Percentiles rank a stretch among this genome's conserved stretches.
These are phyloP conservation scores for Phytophthora niederhauseri DNA, from an alignment of 352 stramenopile genomes.

Conservation along the genomic window DNA sequence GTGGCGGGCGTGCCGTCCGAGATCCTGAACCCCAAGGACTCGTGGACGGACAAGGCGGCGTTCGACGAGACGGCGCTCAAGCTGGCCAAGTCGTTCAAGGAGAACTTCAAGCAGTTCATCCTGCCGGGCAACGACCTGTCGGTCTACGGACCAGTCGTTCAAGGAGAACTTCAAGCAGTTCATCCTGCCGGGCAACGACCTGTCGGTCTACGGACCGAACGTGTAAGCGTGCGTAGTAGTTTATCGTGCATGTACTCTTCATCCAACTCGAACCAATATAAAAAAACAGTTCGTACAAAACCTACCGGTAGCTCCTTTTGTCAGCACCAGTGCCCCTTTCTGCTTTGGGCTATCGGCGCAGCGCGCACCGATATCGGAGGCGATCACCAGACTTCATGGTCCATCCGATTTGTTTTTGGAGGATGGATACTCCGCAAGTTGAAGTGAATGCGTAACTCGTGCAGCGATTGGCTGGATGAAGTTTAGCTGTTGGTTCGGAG, in stretches of 20 bases:
- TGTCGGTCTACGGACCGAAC: slow-evolving; percentile 66
- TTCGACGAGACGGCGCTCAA: slow-evolving; percentile 80
- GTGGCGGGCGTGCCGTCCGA: slow-evolving; percentile 74
- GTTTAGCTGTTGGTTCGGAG: no score
- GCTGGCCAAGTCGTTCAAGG: slow-evolving; percentile 76
- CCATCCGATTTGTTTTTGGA: no score
- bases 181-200: slow-evolving; percentile 75
- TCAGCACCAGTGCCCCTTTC: no score
- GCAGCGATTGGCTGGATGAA: not conserved
- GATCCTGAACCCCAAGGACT: slow-evolving; percentile 77
- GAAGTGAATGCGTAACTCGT: not conserved
- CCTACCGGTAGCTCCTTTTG: no score
- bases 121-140: slow-evolving; percentile 76
- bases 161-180: slow-evolving; percentile 90
- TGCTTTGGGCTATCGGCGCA: no score
- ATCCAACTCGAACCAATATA: slow-evolving; percentile 26
- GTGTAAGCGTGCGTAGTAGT: slow-evolving; percentile 34
- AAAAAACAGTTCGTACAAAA: slow-evolving; percentile 2
- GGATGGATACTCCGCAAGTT: not conserved
- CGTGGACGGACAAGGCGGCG: slow-evolving; percentile 80
- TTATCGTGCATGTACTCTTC: slow-evolving; percentile 28
- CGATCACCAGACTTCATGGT: no score
- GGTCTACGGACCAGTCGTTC: slow-evolving; percentile 65
- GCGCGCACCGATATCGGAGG: no score
- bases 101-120: slow-evolving; percentile 90